Evolutionary conservation across 148 eudicot species (phyloP).

Genomic region (Cornus controversa): DNA sequence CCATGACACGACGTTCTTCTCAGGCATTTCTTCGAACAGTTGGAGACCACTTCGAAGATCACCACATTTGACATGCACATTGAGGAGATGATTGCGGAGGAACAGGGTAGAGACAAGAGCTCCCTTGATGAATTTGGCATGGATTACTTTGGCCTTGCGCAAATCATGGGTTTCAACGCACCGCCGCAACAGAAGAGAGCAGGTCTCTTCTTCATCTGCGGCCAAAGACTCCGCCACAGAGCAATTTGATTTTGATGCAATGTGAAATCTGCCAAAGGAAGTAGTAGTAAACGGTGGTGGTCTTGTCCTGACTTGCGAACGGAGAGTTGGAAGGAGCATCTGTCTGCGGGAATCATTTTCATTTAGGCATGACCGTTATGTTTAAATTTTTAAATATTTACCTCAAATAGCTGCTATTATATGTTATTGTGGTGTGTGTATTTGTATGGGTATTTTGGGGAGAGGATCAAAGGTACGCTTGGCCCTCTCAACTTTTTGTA

Average conservation of each 20-base stretch:
- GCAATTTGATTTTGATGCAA: background rate
- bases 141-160: slow-evolving; percentile 43
- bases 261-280: background rate
- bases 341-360: background rate
- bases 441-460: no score
- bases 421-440: no score
- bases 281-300: background rate
- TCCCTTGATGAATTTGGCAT: slow-evolving; percentile 48
- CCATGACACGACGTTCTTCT: slow-evolving; percentile 62
- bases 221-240: background rate
- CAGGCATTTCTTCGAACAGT: slow-evolving; percentile 71
- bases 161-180: slow-evolving; percentile 34
- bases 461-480: no score
- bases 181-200: slow-evolving; percentile 10
- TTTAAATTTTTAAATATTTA: no score
- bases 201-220: background rate
- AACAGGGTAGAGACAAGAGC: slow-evolving; percentile 29
- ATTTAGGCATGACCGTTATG: background rate
- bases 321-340: background rate
- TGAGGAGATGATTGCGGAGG: slow-evolving; percentile 51
- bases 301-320: background rate
- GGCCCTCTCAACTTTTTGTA: no score
- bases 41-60: slow-evolving; percentile 36
- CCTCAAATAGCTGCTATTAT: no score
- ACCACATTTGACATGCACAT: slow-evolving; percentile 41